These are phyloP conservation scores for Trichophyton schoenleinii DNA, from an alignment of 2,329 filamentous ascomycete species.

Conservation along the genomic window DNA sequence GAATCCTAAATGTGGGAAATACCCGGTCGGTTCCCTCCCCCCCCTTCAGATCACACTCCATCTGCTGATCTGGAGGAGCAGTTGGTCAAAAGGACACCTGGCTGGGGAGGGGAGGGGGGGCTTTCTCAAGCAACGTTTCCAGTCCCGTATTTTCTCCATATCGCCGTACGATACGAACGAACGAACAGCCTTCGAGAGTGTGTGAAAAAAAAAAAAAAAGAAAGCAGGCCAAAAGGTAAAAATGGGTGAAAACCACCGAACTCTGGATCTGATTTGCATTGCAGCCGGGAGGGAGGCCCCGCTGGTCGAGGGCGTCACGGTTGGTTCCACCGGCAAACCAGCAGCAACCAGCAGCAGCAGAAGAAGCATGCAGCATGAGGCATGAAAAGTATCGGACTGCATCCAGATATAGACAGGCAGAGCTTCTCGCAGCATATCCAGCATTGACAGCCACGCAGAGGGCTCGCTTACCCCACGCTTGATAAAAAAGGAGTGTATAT, in stretches of 20 bases:
- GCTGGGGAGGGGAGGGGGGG: background rate
- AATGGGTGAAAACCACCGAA: background rate
- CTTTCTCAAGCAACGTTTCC: background rate
- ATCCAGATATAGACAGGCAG: background rate
- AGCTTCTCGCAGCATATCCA: background rate
- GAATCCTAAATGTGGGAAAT: background rate
- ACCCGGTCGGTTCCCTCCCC: background rate
- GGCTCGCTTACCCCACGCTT: background rate
- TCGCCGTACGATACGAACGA: background rate
- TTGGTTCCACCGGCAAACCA: slow-evolving; percentile 2
- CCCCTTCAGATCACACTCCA: background rate
- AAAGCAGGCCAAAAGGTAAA: background rate
- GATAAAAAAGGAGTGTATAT: background rate
- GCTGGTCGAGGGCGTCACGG: slow-evolving; percentile 1
- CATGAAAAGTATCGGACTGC: background rate
- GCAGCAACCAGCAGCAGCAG: background rate
- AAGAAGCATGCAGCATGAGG: background rate
- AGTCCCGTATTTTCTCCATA: background rate
- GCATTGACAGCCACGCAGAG: background rate
- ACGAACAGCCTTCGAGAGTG: background rate
- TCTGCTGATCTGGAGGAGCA: background rate
- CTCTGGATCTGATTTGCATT: slow-evolving; percentile 4
- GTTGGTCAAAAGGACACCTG: background rate
- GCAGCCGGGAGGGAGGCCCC: slow-evolving; percentile 4
- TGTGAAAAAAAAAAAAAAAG: background rate